Base-by-base conservation (phyloP, 192 early-diverging fungal species). In the Coemansia sp. region DNA sequence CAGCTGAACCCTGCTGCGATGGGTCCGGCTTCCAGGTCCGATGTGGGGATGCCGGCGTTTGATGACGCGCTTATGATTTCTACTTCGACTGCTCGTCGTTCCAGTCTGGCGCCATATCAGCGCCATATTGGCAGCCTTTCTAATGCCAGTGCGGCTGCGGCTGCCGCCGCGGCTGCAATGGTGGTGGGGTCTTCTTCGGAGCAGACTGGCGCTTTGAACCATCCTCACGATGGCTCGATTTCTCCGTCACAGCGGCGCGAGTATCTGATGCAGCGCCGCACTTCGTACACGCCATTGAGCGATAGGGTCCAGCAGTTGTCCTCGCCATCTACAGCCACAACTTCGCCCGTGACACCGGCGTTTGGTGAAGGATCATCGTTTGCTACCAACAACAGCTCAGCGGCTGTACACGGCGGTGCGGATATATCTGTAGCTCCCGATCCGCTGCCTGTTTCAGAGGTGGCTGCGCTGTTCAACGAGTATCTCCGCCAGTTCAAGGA, bases 401-500 rank as follows among this genome's bases (percentile, higher is more conserved):
- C 55, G 19, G 18, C 55, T 34, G 30, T 27, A 14, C 28, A 41
- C 5, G 32, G 32, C 32, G 22, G 34, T 58, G 18, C 56, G 32
- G 38, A 44, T 44, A 14, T 14, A 58, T 10, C 5, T 12, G 34
- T 19, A 9, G 34, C 52, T 5, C 28, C 60, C 4, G 22, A 6
- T 2, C 49, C 74, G 14, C 25, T 81, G 9, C 69, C 73, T 1
- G 55, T 61, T 18, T 65, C 69, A 0, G 59, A 81, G 31, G 48
- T 68, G 5, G 68, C 73, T 1, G 64, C 31, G 10, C 62, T 75
- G n/a, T 81, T 81, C 52, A 51, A 49, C 48, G 78, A 81, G 53
- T 81, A 75, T n/a, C 58, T 75, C 38, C 67, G 69, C 2, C 78
- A 81, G 71, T 81, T 75, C 24, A 64, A 69, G 54, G 65, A 54